Evolutionary conservation across 164 flowering plant species (phyloP).

Genomic region (Chimonanthus praecox): DNA sequence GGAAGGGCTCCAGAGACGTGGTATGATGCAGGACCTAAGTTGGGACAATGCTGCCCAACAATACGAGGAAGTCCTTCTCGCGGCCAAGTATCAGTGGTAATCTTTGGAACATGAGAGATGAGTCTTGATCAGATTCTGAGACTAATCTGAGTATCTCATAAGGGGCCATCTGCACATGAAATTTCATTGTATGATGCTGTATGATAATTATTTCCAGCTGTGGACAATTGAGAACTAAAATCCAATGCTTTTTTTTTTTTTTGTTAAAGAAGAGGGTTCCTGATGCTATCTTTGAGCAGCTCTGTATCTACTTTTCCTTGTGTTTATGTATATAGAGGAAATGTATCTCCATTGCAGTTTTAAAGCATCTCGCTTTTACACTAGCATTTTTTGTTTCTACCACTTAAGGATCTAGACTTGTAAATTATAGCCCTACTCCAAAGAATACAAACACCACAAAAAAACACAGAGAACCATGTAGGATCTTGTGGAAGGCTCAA

Average conservation of each 20-base stretch:
- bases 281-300: too few relatives aligned
- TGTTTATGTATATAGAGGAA: too few relatives aligned
- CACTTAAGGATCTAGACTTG: too few relatives aligned
- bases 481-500: too few relatives aligned
- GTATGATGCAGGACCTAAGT: slow-evolving; percentile 88
- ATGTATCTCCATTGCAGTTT: too few relatives aligned
- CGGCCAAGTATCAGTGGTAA: slow-evolving; percentile 98
- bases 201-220: not conserved
- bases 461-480: too few relatives aligned
- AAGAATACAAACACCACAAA: too few relatives aligned
- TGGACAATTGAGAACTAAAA: not conserved
- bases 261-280: too few relatives aligned
- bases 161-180: not conserved
- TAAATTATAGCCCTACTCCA: too few relatives aligned
- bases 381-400: too few relatives aligned
- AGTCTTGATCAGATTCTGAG: not conserved
- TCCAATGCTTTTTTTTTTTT: not conserved
- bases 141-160: not conserved
- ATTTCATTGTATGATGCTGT: not conserved
- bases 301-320: too few relatives aligned
- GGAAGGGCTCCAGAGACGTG: slow-evolving; percentile 87
- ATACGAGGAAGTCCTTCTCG: slow-evolving; percentile 84
- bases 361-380: too few relatives aligned
- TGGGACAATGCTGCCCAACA: slow-evolving; percentile 89
- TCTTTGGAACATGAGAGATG: not conserved